Base-by-base conservation (phyloP, 1,139 yeast genomes). In the Suhomyces yuchorum region DNA sequence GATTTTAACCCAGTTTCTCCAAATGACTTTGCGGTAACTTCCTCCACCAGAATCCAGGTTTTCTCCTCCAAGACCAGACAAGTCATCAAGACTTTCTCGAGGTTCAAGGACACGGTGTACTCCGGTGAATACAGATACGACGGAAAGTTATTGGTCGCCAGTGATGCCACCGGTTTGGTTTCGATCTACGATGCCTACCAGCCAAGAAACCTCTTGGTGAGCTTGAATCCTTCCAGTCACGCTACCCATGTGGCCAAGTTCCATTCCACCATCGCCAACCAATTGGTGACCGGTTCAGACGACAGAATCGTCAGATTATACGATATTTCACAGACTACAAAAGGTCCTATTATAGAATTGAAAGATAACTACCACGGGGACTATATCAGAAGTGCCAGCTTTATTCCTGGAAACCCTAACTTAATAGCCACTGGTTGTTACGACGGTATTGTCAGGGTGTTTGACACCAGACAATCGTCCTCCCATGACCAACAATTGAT, bases 231-330 rank as follows among this genome's bases (percentile, higher is more conserved):
- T 3, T 85, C 95, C 1, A 72, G 85, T 17, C 91, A 89, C 66
- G 92, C 98, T 9, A 87, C 96, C 0, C 97, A 89, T 61, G 96
- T 92, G 23, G 91, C 97, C n/a, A 90, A 88, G 63, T 93, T 90
- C 68, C 93, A 89, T 58, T 91, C 95, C 9, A 72, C 84, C 3
- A 73, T 82, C 37, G 80, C 84, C 15, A 82, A 89, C 41, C 87
- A 87, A 51, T 68, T 93, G 51, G 74, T 91, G 22, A 87, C 97
- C 3, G 97, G 96, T 5, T 87, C 96, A 3, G 99, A 93, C 68
- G 99, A 93, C 68, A 77, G 96, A 59, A 77, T 84, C 9, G 91
- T 91, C 2, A 76, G 97, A 62, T 68, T 95, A 37, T 93, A 93
- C 77, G 99, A 93, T 67, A 86, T 93, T 51, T 82, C 97, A 3